phyloP scores from a whole-genome alignment of 2,329 filamentous ascomycete species.

The Stagonosporopsis chrysanthemi region DNA sequence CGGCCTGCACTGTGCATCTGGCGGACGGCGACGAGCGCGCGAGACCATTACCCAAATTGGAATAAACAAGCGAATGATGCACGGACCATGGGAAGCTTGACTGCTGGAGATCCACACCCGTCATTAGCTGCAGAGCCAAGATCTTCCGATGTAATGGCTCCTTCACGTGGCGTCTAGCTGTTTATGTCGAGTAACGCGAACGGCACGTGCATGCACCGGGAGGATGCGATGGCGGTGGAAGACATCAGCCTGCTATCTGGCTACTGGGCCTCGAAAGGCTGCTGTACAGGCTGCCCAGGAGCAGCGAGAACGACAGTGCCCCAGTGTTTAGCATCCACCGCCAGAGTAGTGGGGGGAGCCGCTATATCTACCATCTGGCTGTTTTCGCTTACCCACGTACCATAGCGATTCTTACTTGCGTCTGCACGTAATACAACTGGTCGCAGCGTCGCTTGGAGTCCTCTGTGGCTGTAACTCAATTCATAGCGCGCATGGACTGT shows the following conservation, averaged over 20 bases:
- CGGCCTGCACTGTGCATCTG: slow-evolving; percentile 23
- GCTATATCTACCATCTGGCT: slow-evolving; percentile 14
- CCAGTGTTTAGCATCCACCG: background rate
- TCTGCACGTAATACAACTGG: slow-evolving; percentile 17
- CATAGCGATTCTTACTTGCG: slow-evolving; percentile 4
- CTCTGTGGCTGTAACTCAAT: slow-evolving; percentile 4
- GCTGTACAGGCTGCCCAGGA: background rate
- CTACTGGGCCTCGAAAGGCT: background rate
- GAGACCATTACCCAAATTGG: slow-evolving; percentile 21
- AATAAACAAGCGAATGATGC: slow-evolving; percentile 26
- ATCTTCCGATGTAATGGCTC: slow-evolving; percentile 11
- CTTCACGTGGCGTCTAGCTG: slow-evolving; percentile 26
- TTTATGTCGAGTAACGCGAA: slow-evolving; percentile 33
- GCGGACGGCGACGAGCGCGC: slow-evolving; percentile 27
- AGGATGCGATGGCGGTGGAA: slow-evolving; percentile 5
- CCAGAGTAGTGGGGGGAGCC: slow-evolving; percentile 6
- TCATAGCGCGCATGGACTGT: slow-evolving; percentile 1
- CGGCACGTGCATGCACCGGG: slow-evolving; percentile 28
- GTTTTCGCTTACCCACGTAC: slow-evolving; percentile 20
- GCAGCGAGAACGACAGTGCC: background rate
- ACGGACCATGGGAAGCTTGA: slow-evolving; percentile 20
- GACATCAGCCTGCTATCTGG: slow-evolving; percentile 1
- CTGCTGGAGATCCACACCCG: slow-evolving; percentile 22
- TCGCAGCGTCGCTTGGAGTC: slow-evolving; percentile 2
- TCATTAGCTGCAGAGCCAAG: slow-evolving; percentile 22